These are phyloP conservation scores for Rhamnella rubrinervis DNA, from an alignment of 331 rosid species.

Conservation along the genomic window DNA sequence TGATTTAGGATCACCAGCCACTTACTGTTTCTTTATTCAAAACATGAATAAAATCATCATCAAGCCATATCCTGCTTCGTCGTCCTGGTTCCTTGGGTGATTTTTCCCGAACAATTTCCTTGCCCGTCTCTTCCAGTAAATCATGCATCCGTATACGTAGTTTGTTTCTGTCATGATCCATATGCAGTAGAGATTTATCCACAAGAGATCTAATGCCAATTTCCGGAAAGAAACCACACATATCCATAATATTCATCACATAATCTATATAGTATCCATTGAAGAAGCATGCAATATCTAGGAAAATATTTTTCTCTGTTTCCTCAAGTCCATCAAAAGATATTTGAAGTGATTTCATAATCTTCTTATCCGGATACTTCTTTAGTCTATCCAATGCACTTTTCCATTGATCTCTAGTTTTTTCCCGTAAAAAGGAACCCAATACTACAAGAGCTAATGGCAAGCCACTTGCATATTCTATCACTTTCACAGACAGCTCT, in stretches of 20 bases:
- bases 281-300: slow-evolving; percentile 24
- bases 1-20: no score
- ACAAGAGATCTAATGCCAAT: neutral
- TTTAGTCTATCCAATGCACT: neutral
- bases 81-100: no score
- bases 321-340: neutral
- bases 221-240: neutral
- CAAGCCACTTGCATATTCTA: slow-evolving; percentile 1
- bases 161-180: no score
- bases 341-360: neutral
- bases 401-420: neutral
- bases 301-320: neutral
- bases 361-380: neutral
- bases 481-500: neutral
- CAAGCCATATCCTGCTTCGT: no score
- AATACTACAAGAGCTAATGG: slow-evolving; percentile 13
- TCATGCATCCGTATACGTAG: no score
- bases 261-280: neutral
- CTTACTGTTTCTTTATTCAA: no score
- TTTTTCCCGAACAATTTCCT: no score
- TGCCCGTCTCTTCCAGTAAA: no score
- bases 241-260: neutral
- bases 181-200: neutral
- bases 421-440: neutral
- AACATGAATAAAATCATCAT: no score